These are phyloP conservation scores for Fusarium hostae DNA, from an alignment of 2,329 filamentous ascomycete genomes.

Conservation along the genomic window DNA sequence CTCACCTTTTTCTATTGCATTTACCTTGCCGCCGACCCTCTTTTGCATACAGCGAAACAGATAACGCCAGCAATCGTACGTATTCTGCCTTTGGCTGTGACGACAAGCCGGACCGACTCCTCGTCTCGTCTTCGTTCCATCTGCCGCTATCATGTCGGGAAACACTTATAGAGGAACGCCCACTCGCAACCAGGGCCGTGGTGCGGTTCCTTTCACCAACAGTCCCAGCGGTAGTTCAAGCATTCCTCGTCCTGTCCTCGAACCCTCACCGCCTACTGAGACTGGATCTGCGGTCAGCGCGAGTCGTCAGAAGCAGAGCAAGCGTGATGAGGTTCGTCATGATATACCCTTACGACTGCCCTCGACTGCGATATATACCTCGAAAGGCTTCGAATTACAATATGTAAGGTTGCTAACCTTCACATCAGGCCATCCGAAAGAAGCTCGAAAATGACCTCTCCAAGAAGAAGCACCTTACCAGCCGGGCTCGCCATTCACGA, in stretches of 20 bases:
- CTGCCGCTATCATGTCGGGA: slow-evolving; percentile 61
- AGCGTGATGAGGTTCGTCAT: slow-evolving; percentile 91
- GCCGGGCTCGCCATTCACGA: slow-evolving; percentile 83
- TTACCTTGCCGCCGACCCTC: slow-evolving; percentile 24
- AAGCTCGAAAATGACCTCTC: slow-evolving; percentile 98
- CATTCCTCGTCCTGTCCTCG: slow-evolving; percentile 79
- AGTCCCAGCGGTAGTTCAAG: slow-evolving; percentile 69
- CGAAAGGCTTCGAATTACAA: slow-evolving; percentile 5
- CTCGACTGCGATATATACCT: slow-evolving; percentile 27
- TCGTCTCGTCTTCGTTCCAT: slow-evolving; percentile 33
- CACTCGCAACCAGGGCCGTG: slow-evolving; percentile 68
- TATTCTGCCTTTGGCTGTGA: slow-evolving; percentile 28
- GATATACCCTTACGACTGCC: slow-evolving; percentile 8
- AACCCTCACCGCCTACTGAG: slow-evolving; percentile 66
- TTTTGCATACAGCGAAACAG: slow-evolving; percentile 30
- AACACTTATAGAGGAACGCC: slow-evolving; percentile 78
- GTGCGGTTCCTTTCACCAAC: slow-evolving; percentile 68
- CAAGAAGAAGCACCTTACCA: slow-evolving; percentile 90
- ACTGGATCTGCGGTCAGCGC: slow-evolving; percentile 80
- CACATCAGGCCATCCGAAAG: slow-evolving; percentile 84
- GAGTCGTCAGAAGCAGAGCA: slow-evolving; percentile 94
- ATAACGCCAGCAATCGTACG: slow-evolving; percentile 25
- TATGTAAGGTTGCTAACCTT: slow-evolving; percentile 28
- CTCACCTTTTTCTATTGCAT: slow-evolving; percentile 31
- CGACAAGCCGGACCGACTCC: slow-evolving; percentile 32